Evolutionary conservation across 2,329 filamentous ascomycete species (phyloP).

Genomic region (Dactylonectria estremocensis): DNA sequence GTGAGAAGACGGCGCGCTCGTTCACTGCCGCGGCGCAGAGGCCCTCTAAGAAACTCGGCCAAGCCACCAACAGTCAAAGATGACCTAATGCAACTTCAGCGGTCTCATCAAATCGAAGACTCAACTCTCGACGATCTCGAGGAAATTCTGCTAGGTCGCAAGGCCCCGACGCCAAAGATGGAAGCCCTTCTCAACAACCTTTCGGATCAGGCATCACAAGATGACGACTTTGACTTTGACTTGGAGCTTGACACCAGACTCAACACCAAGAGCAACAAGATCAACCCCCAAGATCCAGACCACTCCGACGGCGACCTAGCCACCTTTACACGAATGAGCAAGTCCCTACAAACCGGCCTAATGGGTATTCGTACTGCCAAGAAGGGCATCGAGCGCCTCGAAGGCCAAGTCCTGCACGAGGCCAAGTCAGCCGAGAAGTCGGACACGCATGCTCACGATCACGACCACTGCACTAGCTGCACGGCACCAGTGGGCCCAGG

Average conservation of each 20-base stretch:
- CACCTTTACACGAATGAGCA: conserved; percentile 66
- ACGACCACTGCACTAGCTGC: conserved; percentile 38
- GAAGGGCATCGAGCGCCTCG: conserved; percentile 71
- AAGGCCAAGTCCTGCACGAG: conserved; percentile 64
- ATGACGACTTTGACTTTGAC: conserved; percentile 47
- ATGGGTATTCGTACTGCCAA: conserved; percentile 69
- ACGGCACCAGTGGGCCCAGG: conserved; percentile 24
- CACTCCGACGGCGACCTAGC: conserved; percentile 59
- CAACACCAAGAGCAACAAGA: conserved; percentile 44
- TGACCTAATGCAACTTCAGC: conserved; percentile 68
- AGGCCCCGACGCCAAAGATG: conserved; percentile 46
- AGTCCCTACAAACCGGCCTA: conserved; percentile 66
- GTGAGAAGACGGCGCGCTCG: conserved; percentile 50
- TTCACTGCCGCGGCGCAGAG: conserved; percentile 61
- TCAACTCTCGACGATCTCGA: conserved; percentile 73
- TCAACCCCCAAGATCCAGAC: conserved; percentile 43
- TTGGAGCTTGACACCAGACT: conserved; percentile 46
- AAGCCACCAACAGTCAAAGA: conserved; percentile 69
- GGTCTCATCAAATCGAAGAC: conserved; percentile 69
- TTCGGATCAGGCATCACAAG: conserved; percentile 38
- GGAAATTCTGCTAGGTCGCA: conserved; percentile 62
- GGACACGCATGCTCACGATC: conserved; percentile 29
- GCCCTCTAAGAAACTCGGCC: conserved; percentile 68
- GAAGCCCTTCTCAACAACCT: conserved; percentile 47
- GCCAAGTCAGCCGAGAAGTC: conserved; percentile 41